Evolutionary conservation across 495 filamentous ascomycete species (phyloP), one percentile per base, ranked within the genome.

Genomic region (Aspergillus wentii): DNA sequence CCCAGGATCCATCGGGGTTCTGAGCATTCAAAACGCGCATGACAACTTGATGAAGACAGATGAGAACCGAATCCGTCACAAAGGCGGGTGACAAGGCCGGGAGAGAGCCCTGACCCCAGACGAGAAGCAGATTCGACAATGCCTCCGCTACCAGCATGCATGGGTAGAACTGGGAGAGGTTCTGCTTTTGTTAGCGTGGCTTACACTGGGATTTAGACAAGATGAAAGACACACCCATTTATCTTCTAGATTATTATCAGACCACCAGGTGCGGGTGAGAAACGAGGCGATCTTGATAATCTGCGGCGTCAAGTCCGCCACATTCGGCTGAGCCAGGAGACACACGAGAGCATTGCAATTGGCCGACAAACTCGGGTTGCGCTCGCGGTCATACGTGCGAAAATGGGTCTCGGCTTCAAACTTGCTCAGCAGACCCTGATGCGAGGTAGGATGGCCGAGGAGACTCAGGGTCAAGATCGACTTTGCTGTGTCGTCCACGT

Each of bases 321-420:
- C n/a, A n/a, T n/a, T n/a, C n/a, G n/a, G n/a, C n/a, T n/a, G n/a
- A n/a, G n/a, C n/a, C n/a, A 66, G 38, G 2, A 71, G 46, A 11
- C 61, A 57, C 16, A 53, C 40, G 6, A 71, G 51, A 6, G 64
- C 52, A 40, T 66, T 63, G 42, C 61, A 65, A 35, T 71, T 71
- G 4, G 67, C 58, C 15, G 52, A 61, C 18, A 69, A 54, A 27
- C 57, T 70, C 3, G 63, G 51, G 35, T 59, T 58, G 8, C 61
- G 37, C 34, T 71, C 67, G 15, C 36, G 42, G 3, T 38, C 28
- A 36, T 60, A 71, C 1, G 66, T 70, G 21, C 55, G 46, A 44
- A 68, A 69, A 33, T 57, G 52, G 1, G 46, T 42, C 5, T 39
- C 21, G 8, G 35, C 38, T 37, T 68, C 62, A 21, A 64, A 71